These are phyloP conservation scores for Parathielavia hyrcaniae DNA, from an alignment of 495 filamentous ascomycete species.

Conservation along the genomic window DNA sequence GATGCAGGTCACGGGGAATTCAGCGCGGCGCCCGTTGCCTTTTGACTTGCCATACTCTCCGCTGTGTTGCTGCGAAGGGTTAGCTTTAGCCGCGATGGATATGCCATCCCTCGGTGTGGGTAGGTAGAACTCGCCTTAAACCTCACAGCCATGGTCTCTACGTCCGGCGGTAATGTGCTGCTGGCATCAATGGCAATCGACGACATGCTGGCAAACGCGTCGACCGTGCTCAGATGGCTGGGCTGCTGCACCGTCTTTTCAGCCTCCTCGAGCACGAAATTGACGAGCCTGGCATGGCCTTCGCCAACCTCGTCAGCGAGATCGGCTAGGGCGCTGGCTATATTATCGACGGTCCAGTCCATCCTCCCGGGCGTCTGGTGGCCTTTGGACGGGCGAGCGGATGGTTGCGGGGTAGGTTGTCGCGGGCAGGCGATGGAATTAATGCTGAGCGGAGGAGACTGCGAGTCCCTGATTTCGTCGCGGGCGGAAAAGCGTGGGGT, in stretches of 20 bases:
- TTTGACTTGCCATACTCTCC: conserved; percentile 35
- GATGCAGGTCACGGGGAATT: conserved; percentile 35
- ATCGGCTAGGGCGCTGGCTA: conserved; percentile 29
- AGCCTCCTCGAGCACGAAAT: conserved; percentile 37
- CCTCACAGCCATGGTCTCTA: conserved; percentile 32
- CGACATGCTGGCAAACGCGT: conserved; percentile 39
- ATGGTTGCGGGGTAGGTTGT: conserved; percentile 12
- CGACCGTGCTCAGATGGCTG: conserved; percentile 34
- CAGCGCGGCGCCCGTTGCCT: conserved; percentile 30
- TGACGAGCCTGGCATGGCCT: conserved; percentile 37
- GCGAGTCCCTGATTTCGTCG: conserved; percentile 17
- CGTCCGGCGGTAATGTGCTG: conserved; percentile 6
- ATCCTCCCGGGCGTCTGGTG: conserved; percentile 31
- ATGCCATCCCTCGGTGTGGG: not conserved
- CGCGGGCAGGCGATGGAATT: not conserved
- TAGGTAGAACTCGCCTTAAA: conserved; percentile 35
- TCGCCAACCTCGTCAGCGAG: conserved; percentile 31
- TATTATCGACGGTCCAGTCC: conserved; percentile 35
- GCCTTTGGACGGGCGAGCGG: conserved; percentile 6
- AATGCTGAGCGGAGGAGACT: conserved; percentile 10
- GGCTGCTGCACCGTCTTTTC: conserved; percentile 33
- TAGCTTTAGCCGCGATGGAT: not conserved
- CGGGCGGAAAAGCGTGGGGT: not conserved
- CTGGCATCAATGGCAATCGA: conserved; percentile 19
- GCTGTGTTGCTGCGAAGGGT: conserved; percentile 27